Percentiles rank a stretch among this genome's conserved stretches.
Evolutionary conservation across 2,329 filamentous ascomycete species (phyloP).

Genomic region (Colletotrichum spaethianum): DNA sequence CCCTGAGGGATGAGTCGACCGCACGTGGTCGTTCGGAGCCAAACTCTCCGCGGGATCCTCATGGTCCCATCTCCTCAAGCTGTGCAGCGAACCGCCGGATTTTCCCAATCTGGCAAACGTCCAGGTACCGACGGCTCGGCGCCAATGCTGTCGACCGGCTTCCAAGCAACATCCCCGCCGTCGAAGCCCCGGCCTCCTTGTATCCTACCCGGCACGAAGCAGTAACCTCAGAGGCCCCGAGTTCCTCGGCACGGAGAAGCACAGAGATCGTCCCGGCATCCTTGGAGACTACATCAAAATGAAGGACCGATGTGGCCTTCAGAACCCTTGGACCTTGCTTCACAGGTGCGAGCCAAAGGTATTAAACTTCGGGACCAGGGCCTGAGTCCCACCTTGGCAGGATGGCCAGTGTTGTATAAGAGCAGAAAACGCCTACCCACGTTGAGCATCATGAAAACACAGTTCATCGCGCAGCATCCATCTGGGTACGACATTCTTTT

Average conservation of each 20-base stretch:
- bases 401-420: slow-evolving; percentile 14
- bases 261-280: slow-evolving; percentile 22
- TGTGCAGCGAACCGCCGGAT: not conserved
- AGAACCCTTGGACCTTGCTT: slow-evolving; percentile 15
- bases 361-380: slow-evolving; percentile 10
- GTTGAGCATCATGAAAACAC: not conserved
- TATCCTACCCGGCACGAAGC: slow-evolving; percentile 27
- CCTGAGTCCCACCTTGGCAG: slow-evolving; percentile 29
- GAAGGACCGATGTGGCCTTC: slow-evolving; percentile 13
- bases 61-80: not conserved
- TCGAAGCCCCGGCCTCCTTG: slow-evolving; percentile 19
- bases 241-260: slow-evolving; percentile 17
- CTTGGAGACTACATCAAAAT: slow-evolving; percentile 18
- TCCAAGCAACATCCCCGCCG: slow-evolving; percentile 38
- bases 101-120: slow-evolving; percentile 3
- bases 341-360: not conserved
- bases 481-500: slow-evolving; percentile 11
- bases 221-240: slow-evolving; percentile 21
- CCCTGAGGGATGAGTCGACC: not conserved
- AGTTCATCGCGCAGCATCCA: slow-evolving; percentile 4
- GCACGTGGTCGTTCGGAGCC: slow-evolving; percentile 22
- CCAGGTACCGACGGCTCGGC: slow-evolving; percentile 35
- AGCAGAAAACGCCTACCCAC: not conserved
- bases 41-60: slow-evolving; percentile 13
- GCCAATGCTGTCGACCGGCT: slow-evolving; percentile 23